A percentile compares a stretch with the other conserved stretches of the same genome.
Evolutionary conservation across 2,329 filamentous ascomycete species (phyloP).

Genomic region (Pseudogymnoascus sp.): DNA sequence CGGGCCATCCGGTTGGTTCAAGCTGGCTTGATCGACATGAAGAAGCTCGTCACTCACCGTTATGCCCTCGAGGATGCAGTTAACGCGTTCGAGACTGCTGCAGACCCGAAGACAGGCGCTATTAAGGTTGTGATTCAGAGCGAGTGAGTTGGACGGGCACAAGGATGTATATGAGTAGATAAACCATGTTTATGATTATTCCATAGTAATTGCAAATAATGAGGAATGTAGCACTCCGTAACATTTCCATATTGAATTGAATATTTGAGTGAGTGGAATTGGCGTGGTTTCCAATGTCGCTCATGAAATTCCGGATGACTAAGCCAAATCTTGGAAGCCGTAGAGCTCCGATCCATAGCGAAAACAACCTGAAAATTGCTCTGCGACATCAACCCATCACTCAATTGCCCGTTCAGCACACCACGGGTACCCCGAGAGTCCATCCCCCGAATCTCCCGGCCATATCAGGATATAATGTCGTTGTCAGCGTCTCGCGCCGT

Average conservation of each 20-base stretch:
- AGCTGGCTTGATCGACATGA: conserved; percentile 74
- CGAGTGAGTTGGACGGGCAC: conserved; percentile 14
- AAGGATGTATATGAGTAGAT: conserved; percentile 15
- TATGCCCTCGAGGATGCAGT: conserved; percentile 79
- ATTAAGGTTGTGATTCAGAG: conserved; percentile 96
- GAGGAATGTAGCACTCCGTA: background rate
- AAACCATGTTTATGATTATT: conserved; percentile 5
- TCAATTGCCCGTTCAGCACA: conserved; percentile 22
- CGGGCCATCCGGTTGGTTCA: conserved; percentile 80
- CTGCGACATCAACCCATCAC: conserved; percentile 14
- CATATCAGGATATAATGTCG: conserved; percentile 22
- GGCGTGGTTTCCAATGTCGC: background rate
- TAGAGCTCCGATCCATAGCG: conserved; percentile 7
- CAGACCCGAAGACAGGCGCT: conserved; percentile 82
- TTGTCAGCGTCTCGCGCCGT: conserved; percentile 24
- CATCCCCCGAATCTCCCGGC: conserved; percentile 16
- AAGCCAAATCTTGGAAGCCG: conserved; percentile 7
- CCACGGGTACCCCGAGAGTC: conserved; percentile 14
- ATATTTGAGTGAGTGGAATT: background rate
- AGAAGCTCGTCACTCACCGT: conserved; percentile 77
- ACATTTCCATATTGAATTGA: background rate
- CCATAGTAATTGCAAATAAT: conserved; percentile 1
- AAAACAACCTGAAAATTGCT: conserved; percentile 12
- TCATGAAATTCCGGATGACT: conserved; percentile 8
- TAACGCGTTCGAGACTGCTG: conserved; percentile 81